Evolutionary conservation across 345 rosid species (phyloP), one percentile per base, ranked within the genome.

Genomic region (Aquilaria malaccensis): DNA sequence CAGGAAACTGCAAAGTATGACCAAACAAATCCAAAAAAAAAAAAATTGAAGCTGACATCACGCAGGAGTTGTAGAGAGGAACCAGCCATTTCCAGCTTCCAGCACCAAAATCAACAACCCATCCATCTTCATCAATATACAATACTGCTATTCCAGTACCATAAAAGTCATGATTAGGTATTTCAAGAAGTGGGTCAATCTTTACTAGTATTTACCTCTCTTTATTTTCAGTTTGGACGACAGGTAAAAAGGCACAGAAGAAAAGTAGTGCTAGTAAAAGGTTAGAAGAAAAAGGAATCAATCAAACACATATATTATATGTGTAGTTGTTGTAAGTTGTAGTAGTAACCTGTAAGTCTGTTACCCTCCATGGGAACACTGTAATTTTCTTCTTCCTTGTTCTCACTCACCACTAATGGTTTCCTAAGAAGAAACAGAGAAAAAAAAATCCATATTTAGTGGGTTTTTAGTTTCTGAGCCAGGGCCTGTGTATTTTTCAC

Each of bases 171-270:
- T 22, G 22, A 22, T 22, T 22, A 22, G 22, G 22, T 65, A 53
- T 60, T 72, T 67, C 58, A 66, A 55, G 14, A 60, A 58, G 76
- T 62, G 55, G 77, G 66, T 5, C 66, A 22, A 22, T 22, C 22
- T 22, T 22, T 22, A 22, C 22, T 0, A 22, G 22, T 22, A 22
- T 22, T 22, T 22, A 1, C 22, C 22, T 22, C 22, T 22, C 22
- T 22, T 22, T 22, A 22, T 22, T 22, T 22, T 70, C 61, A 66
- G 67, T 61, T 31, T 71, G 86, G 79, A 77, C 84, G 82, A 75
- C 74, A 69, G 74, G 64, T 65, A 56, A 46, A 58, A 61, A 73
- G 29, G 47, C 48, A 33, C 11, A 57, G 50, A 48, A 48, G 22
- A 22, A 22, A 22, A 22, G 22, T 22, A 22, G 22, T 22, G 22